These are phyloP conservation scores for Penicillium brasilianum DNA, from an alignment of 2,329 filamentous ascomycete genomes.

Conservation along the genomic window DNA sequence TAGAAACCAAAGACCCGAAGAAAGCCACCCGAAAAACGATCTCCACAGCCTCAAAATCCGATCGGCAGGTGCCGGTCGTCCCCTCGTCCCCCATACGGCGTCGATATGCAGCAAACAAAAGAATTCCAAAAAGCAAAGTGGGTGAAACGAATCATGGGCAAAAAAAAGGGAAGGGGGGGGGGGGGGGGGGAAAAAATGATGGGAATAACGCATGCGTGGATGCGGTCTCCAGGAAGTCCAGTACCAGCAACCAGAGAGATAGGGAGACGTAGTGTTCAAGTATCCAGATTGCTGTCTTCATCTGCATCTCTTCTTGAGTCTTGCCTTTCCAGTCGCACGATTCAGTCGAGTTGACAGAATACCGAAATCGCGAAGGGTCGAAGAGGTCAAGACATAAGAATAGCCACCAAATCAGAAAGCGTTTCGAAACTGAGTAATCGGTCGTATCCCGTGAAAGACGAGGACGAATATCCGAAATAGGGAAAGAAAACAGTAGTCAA, in stretches of 20 bases:
- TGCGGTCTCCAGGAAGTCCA: slow-evolving; percentile 25
- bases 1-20: slow-evolving; percentile 22
- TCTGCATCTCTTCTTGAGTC: slow-evolving; percentile 44
- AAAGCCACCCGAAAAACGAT: slow-evolving; percentile 24
- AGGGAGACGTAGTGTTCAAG: slow-evolving; percentile 23
- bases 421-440: slow-evolving; percentile 38
- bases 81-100: slow-evolving; percentile 38
- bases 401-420: slow-evolving; percentile 41
- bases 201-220: slow-evolving; percentile 19
- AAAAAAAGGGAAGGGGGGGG: no score
- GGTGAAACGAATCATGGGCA: slow-evolving; percentile 16
- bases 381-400: slow-evolving; percentile 37
- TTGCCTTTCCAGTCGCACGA: slow-evolving; percentile 31
- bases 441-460: slow-evolving; percentile 24
- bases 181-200: slow-evolving; percentile 12
- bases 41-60: slow-evolving; percentile 20
- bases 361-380: slow-evolving; percentile 28
- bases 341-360: slow-evolving; percentile 20
- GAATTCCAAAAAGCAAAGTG: slow-evolving; percentile 17
- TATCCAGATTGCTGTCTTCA: slow-evolving; percentile 33
- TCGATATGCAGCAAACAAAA: slow-evolving; percentile 35
- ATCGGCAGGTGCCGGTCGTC: slow-evolving; percentile 30
- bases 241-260: slow-evolving; percentile 11
- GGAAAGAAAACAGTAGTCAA: slow-evolving; percentile 23
- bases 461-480: slow-evolving; percentile 4